Evolutionary conservation across 2,329 filamentous ascomycete genomes (phyloP), one percentile per base, ranked within the genome.

Genomic region (Neofusicoccum ribis): DNA sequence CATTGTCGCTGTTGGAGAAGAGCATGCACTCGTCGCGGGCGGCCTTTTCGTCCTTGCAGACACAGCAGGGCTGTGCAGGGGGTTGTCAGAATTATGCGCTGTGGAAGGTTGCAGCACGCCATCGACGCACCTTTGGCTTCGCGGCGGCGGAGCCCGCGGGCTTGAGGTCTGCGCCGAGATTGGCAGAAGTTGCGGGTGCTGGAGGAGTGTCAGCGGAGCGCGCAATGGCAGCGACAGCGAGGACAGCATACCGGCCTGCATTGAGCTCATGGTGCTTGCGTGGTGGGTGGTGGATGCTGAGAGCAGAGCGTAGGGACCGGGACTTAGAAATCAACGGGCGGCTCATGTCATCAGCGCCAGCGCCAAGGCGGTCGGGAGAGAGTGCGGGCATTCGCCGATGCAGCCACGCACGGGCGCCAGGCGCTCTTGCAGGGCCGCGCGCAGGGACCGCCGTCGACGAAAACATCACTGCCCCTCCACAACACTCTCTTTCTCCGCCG

Each of bases 1-100:
- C 92, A 75, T 97, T 90, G 74, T 89, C 85, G 67, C 91, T 85
- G 68, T 87, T 93, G 64, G 92, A 96, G 83, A 98, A 97, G 65
- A 99, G 91, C 94, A 99, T 98, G 84, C 95, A 99, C 81, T 99
- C 93, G 82, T 99, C 95, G 69, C 95, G 92, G 71, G 86, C 86
- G 44, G 91, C 85, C 80, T 99, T 99, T 79, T 99, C 93, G 50
- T 95, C 88, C 77, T 93, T 97, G 87, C 95, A 99, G 36, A 98
- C 95, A 77, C 95, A 98, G 86, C 95, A 98, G 49, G 94, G 94
- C 92, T 97, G 73, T 62, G 6, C 12, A 43, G 37, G 17, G n/a
- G 43, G n/a, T 12, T 8, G 43, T 59, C 52, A 64, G 61, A 44
- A 49, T 64, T 61, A 31, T 41, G 64, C 46, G 54, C 15, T 17